A percentile compares a stretch with the other conserved stretches of the same genome.
Evolutionary conservation across 2,329 filamentous ascomycete genomes (phyloP).

Genomic region (Zymoseptoria crescenta): DNA sequence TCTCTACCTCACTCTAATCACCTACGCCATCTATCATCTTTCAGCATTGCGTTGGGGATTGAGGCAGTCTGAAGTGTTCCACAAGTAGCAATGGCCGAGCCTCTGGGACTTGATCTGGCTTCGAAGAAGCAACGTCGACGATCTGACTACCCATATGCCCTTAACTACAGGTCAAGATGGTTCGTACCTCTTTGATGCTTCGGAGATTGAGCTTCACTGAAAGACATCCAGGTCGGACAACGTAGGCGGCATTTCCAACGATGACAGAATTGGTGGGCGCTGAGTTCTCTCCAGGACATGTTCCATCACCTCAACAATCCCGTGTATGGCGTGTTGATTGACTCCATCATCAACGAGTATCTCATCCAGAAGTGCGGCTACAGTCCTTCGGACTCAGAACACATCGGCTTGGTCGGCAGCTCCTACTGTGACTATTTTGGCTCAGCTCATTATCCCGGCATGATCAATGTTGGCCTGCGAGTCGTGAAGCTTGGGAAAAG

Average conservation of each 20-base stretch:
- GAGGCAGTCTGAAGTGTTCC: neutral
- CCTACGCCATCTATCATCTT: no score
- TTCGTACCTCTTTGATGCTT: conserved; percentile 28
- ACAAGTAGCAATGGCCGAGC: conserved; percentile 28
- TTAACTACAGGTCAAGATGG: conserved; percentile 86
- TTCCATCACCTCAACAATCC: conserved; percentile 65
- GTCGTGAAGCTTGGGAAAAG: conserved; percentile 78
- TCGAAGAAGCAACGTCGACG: conserved; percentile 37
- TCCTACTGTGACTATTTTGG: conserved; percentile 80
- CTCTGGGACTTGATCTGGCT: conserved; percentile 33
- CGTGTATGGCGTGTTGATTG: conserved; percentile 43
- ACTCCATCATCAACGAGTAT: conserved; percentile 84
- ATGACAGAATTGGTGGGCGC: no score
- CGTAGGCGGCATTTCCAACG: neutral
- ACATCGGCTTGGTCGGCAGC: conserved; percentile 78
- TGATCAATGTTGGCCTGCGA: conserved; percentile 72
- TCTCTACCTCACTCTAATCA: no score
- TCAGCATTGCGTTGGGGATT: no score
- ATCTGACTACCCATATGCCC: conserved; percentile 66
- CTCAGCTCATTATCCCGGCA: conserved; percentile 65
- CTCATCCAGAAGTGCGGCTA: conserved; percentile 71
- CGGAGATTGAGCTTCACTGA: neutral
- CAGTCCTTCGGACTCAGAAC: conserved; percentile 58
- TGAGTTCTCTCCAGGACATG: conserved; percentile 54
- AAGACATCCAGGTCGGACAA: neutral